Evolutionary conservation across 805 yeast genomes (phyloP).

Genomic region (Maudiozyma turicensis): DNA sequence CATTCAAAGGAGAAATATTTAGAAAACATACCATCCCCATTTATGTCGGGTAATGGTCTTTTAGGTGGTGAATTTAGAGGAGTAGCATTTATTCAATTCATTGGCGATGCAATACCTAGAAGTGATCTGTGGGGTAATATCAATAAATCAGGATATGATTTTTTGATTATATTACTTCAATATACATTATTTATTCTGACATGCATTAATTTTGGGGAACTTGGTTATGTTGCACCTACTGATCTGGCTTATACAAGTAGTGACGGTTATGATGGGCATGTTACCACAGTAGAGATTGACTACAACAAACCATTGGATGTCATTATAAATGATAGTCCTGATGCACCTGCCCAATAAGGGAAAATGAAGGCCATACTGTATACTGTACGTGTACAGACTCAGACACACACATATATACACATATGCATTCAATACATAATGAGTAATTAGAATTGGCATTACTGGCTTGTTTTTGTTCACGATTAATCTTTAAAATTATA

Average conservation of each 20-base stretch:
- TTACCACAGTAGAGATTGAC: constrained; percentile 29
- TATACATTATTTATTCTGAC: constrained; percentile 19
- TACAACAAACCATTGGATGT: constrained; percentile 21
- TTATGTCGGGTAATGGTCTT: constrained; percentile 16
- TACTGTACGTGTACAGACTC: neutral
- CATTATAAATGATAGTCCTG: neutral
- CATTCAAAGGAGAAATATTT: constrained; percentile 16
- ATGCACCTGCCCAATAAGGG: neutral
- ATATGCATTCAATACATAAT: neutral
- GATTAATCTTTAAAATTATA: neutral
- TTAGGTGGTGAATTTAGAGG: constrained; percentile 30
- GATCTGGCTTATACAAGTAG: constrained; percentile 11
- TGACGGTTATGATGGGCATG: constrained; percentile 40
- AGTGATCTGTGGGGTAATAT: constrained; percentile 28
- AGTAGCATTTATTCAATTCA: constrained; percentile 33
- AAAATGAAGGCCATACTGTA: neutral
- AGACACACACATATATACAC: neutral
- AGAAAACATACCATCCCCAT: constrained; percentile 26
- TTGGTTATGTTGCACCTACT: constrained; percentile 10
- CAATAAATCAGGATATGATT: constrained; percentile 21
- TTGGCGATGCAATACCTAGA: constrained; percentile 37
- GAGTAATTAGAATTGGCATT: neutral
- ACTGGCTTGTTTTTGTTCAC: neutral
- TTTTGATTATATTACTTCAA: constrained; percentile 22
- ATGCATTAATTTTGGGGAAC: constrained; percentile 20